Evolutionary conservation across 176 grass and related monocot species (phyloP).

Genomic region (Typha latifolia): DNA sequence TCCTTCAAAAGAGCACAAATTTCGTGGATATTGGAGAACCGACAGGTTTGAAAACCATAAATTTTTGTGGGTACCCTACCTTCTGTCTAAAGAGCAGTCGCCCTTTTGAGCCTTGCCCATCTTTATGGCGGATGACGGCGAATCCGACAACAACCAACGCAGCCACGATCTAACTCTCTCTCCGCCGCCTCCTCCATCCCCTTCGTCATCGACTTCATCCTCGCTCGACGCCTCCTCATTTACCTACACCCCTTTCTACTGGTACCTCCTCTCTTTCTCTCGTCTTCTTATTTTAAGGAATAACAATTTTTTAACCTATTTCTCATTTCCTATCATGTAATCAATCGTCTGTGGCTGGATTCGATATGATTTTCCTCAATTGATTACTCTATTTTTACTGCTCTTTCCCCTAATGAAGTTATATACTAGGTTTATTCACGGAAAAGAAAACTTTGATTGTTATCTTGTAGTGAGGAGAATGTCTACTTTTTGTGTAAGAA

Average conservation of each 20-base stretch:
- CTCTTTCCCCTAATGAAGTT: background rate
- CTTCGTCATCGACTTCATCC: background rate
- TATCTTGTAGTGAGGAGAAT: constrained; percentile 71
- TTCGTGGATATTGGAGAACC: too few relatives aligned
- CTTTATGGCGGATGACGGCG: too few relatives aligned
- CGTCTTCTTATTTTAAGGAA: background rate
- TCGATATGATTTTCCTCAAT: background rate
- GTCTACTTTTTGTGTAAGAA: constrained; percentile 78
- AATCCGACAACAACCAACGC: too few relatives aligned
- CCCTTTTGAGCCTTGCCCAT: too few relatives aligned
- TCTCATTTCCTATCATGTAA: too few relatives aligned
- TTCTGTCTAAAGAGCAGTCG: too few relatives aligned
- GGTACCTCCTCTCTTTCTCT: constrained; percentile 29
- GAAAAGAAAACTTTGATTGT: background rate
- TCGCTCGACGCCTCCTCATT: constrained; percentile 27
- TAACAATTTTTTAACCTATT: too few relatives aligned
- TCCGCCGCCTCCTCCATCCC: background rate
- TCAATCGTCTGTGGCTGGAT: background rate
- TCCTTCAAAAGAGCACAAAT: too few relatives aligned
- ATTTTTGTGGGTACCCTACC: too few relatives aligned
- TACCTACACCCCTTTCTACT: constrained; percentile 61
- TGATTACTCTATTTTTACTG: background rate
- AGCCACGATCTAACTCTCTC: too few relatives aligned
- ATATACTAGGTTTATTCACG: background rate
- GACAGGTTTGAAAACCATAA: too few relatives aligned